These are phyloP conservation scores for Cocos nucifera DNA, from an alignment of 176 grass and related monocot genomes.

Conservation along the genomic window DNA sequence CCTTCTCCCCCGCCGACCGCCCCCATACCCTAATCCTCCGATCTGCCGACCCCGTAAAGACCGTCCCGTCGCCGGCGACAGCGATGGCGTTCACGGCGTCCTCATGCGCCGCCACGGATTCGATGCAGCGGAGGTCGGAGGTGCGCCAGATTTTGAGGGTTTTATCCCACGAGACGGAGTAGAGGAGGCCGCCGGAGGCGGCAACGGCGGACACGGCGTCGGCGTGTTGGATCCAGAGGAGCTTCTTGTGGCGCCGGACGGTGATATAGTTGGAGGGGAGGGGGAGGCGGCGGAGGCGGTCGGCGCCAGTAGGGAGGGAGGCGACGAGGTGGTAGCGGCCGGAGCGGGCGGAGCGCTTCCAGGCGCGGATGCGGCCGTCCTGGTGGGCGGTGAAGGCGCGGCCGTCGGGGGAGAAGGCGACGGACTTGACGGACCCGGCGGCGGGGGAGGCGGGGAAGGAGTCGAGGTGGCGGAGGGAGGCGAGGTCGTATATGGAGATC, in stretches of 20 bases:
- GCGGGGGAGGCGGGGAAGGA: background rate
- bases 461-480: constrained; percentile 22
- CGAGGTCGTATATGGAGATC: constrained; percentile 26
- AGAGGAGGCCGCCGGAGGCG: constrained; percentile 60
- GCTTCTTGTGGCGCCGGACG: constrained; percentile 59
- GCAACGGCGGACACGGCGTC: constrained; percentile 84
- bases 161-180: constrained; percentile 94
- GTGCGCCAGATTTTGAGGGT: constrained; percentile 99
- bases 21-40: constrained; percentile 88
- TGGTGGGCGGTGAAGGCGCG: constrained; percentile 59
- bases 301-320: constrained; percentile 47
- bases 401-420: constrained; percentile 26
- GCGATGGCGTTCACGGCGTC: constrained; percentile 85
- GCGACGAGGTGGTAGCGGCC: constrained; percentile 37
- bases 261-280: constrained; percentile 89
- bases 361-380: constrained; percentile 65
- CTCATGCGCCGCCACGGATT: constrained; percentile 87
- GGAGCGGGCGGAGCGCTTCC: constrained; percentile 35
- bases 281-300: constrained; percentile 78
- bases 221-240: constrained; percentile 88
- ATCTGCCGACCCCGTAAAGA: constrained; percentile 88
- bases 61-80: constrained; percentile 59
- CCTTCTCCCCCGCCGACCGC: constrained; percentile 60
- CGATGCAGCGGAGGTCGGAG: constrained; percentile 80
- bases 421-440: constrained; percentile 60